Evolutionary conservation across 2,329 filamentous ascomycete species (phyloP).

Genomic region (Colletotrichum noveboracense): DNA sequence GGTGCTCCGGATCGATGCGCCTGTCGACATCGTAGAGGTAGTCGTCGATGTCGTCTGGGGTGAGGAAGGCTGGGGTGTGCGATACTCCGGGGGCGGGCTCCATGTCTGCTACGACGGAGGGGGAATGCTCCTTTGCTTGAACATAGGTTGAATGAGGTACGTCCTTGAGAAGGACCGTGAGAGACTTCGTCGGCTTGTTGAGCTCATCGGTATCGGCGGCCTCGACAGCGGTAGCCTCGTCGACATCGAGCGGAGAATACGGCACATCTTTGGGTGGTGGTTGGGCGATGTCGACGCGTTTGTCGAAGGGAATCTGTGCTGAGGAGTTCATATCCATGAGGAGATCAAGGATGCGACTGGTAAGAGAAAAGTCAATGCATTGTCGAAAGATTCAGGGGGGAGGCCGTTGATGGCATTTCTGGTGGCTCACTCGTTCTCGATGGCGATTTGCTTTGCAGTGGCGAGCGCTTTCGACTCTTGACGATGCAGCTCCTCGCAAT

Average conservation of each 20-base stretch:
- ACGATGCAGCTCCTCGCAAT: conserved; percentile 82
- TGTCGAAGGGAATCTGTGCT: conserved; percentile 75
- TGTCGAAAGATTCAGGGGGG: not conserved
- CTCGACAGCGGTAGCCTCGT: conserved; percentile 21
- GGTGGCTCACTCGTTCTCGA: conserved; percentile 87
- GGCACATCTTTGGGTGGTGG: conserved; percentile 47
- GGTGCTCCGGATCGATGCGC: conserved; percentile 47
- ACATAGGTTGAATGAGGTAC: conserved; percentile 57
- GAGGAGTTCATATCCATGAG: conserved; percentile 89
- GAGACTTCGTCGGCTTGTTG: conserved; percentile 52
- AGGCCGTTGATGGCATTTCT: conserved; percentile 14
- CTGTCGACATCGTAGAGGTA: conserved; percentile 72
- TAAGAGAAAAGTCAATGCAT: not conserved
- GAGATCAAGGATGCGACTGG: conserved; percentile 85
- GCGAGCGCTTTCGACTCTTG: conserved; percentile 81
- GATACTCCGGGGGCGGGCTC: conserved; percentile 55
- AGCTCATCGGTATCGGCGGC: conserved; percentile 39
- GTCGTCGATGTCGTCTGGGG: conserved; percentile 74
- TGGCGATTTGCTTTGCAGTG: conserved; percentile 81
- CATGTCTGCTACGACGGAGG: conserved; percentile 58
- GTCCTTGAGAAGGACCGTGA: conserved; percentile 54
- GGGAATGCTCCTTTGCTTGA: conserved; percentile 66
- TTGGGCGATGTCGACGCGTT: conserved; percentile 74
- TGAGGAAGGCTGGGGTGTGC: conserved; percentile 70
- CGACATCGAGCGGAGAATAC: conserved; percentile 34